phyloP scores from a whole-genome alignment of 495 filamentous ascomycete species.

The Penicillium paxilli region DNA sequence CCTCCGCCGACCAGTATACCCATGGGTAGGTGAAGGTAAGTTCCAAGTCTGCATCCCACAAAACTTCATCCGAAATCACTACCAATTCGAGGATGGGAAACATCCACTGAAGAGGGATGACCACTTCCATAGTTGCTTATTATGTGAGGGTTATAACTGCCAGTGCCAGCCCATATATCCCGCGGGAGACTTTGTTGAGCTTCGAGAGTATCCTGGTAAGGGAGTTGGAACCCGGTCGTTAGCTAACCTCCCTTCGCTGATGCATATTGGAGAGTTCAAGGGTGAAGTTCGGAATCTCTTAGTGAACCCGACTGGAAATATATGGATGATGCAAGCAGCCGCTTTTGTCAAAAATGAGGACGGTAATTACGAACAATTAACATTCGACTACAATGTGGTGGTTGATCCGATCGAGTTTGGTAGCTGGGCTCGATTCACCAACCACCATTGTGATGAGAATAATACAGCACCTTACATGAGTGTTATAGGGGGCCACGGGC shows the following conservation, averaged over 20 bases:
- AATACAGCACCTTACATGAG: conserved; percentile 12
- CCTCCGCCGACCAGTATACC: conserved; percentile 13
- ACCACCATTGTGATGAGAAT: conserved; percentile 67
- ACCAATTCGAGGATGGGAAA: too few species aligned
- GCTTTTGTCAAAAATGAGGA: conserved; percentile 2
- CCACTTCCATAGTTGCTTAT: neutral
- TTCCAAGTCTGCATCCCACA: conserved; percentile 24
- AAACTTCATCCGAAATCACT: too few species aligned
- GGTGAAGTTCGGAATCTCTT: conserved; percentile 25
- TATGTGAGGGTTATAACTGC: conserved; percentile 6
- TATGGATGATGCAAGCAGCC: conserved; percentile 10
- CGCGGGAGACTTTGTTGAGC: conserved; percentile 30
- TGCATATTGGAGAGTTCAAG: conserved; percentile 32
- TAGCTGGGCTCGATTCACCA: conserved; percentile 67
- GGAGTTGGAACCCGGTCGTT: conserved; percentile 39
- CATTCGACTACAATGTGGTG: neutral
- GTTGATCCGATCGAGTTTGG: conserved; percentile 22
- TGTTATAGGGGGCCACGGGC: conserved; percentile 23
- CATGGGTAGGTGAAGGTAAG: neutral
- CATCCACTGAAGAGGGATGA: too few species aligned
- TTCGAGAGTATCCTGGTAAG: conserved; percentile 27
- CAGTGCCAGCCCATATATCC: conserved; percentile 13
- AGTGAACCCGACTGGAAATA: too few species aligned
- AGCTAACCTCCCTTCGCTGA: conserved; percentile 18
- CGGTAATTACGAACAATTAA: too few species aligned